Evolutionary conservation across 306 rosid genomes (phyloP).

Genomic region (Cucurbita pepo): DNA sequence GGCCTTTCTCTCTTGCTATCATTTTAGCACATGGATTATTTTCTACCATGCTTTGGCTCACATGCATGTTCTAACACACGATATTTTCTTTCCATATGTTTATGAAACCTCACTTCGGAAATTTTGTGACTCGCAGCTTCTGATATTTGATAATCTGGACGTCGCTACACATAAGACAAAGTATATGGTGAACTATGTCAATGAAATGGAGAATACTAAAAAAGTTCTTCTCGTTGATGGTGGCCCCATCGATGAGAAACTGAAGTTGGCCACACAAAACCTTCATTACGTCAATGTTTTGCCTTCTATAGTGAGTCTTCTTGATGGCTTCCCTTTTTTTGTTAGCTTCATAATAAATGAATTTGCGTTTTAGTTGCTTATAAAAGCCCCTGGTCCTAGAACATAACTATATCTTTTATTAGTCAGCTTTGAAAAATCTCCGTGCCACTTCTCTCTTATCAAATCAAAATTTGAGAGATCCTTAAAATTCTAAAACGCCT

Average conservation of each 20-base stretch:
- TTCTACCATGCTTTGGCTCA: background rate
- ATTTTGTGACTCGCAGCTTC: conserved; percentile 36
- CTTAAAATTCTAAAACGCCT: background rate
- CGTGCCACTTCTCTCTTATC: background rate
- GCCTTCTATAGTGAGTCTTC: conserved; percentile 63
- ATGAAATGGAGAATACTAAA: conserved; percentile 51
- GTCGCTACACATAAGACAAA: conserved; percentile 76
- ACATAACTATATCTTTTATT: background rate
- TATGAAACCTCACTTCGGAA: background rate
- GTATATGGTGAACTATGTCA: conserved; percentile 44
- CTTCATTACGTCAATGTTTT: conserved; percentile 70
- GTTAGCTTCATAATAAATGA: background rate
- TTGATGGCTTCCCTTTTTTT: background rate
- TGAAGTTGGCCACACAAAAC: conserved; percentile 87
- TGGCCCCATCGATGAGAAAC: conserved; percentile 49
- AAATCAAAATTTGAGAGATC: background rate
- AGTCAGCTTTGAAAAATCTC: background rate
- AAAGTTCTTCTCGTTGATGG: conserved; percentile 70
- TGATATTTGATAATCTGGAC: conserved; percentile 75
- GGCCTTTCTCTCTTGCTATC: conserved; percentile 7
- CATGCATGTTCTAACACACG: background rate
- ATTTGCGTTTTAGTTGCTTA: background rate
- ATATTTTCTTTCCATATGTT: background rate
- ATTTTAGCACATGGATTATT: background rate
- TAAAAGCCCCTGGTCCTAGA: background rate